phyloP scores from a whole-genome alignment of 805 yeast genomes.

The Zygoascus ofunaensis region DNA sequence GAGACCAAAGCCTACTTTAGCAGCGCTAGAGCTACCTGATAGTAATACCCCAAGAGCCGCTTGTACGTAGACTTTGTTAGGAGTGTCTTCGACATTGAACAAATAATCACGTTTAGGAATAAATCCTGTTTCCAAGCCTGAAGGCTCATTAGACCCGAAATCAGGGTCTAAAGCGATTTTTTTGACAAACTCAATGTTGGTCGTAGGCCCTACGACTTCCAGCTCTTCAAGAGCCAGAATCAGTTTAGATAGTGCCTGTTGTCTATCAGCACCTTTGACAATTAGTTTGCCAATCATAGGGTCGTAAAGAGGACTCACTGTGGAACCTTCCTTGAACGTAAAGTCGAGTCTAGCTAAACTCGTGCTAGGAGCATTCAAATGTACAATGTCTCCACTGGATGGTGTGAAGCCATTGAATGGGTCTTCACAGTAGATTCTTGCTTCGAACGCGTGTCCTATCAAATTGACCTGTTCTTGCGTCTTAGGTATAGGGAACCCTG shows the following conservation, averaged over 20 bases:
- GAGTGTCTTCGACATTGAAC: constrained; percentile 11
- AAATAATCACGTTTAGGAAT: constrained; percentile 22
- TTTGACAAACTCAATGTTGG: constrained; percentile 27
- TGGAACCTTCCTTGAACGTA: constrained; percentile 21
- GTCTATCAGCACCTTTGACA: constrained; percentile 22
- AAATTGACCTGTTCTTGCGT: constrained; percentile 23
- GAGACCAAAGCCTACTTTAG: constrained; percentile 5
- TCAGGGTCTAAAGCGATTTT: constrained; percentile 20
- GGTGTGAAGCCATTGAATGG: constrained; percentile 27
- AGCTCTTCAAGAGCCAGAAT: constrained; percentile 22
- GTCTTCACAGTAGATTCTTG: constrained; percentile 28
- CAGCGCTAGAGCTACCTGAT: constrained; percentile 5
- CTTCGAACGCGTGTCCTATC: constrained; percentile 27
- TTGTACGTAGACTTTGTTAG: constrained; percentile 22
- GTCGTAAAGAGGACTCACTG: constrained; percentile 25
- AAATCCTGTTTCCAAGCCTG: constrained; percentile 26
- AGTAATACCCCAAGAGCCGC: constrained; percentile 23
- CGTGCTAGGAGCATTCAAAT: constrained; percentile 19
- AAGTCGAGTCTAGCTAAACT: constrained; percentile 25
- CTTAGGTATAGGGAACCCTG: constrained; percentile 27
- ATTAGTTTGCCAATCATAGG: constrained; percentile 29
- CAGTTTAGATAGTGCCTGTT: constrained; percentile 24
- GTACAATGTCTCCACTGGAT: constrained; percentile 24
- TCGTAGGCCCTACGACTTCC: constrained; percentile 27
- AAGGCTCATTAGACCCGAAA: constrained; percentile 23